Conservation (phyloP, 2,329 filamentous ascomycete species). For the Boeremia lycopersici region DNA sequence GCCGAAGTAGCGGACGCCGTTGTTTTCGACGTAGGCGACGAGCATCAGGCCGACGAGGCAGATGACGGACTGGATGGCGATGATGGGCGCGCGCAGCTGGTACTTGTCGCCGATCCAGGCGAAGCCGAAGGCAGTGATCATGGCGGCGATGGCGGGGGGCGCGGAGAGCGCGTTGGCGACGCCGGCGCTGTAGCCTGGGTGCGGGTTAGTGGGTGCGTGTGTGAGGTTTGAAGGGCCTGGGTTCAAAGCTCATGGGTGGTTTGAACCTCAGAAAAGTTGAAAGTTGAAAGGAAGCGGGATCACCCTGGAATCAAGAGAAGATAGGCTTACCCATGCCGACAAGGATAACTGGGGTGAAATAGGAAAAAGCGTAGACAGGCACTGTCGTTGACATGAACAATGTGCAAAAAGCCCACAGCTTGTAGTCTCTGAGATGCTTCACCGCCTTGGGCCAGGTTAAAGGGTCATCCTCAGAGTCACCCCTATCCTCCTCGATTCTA, state of each 20-base stretch:
- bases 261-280: not conserved
- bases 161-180: conserved; percentile 28
- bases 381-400: conserved; percentile 32
- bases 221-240: too few species aligned
- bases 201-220: not conserved
- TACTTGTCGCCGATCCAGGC: conserved; percentile 37
- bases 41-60: conserved; percentile 33
- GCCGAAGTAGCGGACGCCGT: conserved; percentile 35
- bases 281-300: not conserved
- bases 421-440: conserved; percentile 27
- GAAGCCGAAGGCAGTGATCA: conserved; percentile 30
- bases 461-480: conserved; percentile 29
- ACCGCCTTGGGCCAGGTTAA: conserved; percentile 28
- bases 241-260: not conserved
- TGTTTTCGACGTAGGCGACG: conserved; percentile 30
- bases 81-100: conserved; percentile 30
- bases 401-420: conserved; percentile 33
- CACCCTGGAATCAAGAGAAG: not conserved
- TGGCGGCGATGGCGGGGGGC: conserved; percentile 33
- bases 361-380: conserved; percentile 34
- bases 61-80: conserved; percentile 27
- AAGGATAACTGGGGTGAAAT: conserved; percentile 38
- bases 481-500: conserved; percentile 33
- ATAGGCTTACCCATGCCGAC: conserved; percentile 13
- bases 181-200: conserved; percentile 19